Evolutionary conservation across 192 early-diverging fungal genomes (phyloP).

Genomic region (Backusella australiensis): DNA sequence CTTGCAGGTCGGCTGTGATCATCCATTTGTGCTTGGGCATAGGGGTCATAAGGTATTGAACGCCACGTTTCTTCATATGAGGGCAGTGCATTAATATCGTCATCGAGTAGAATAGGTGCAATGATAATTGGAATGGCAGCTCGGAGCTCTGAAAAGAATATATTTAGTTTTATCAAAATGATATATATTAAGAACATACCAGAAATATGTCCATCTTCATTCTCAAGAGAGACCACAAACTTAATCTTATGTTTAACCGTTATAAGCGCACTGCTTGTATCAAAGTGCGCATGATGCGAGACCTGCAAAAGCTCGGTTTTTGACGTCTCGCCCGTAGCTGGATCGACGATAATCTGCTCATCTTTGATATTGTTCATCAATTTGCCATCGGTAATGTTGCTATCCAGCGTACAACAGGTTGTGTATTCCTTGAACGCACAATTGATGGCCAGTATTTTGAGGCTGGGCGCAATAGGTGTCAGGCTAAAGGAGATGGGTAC

Average conservation of each 20-base stretch:
- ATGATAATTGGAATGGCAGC: constrained; percentile 33
- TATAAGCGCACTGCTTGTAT: constrained; percentile 31
- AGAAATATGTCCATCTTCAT: constrained; percentile 38
- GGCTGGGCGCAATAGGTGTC: constrained; percentile 42
- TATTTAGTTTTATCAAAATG: too few relatives aligned
- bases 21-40: neutral
- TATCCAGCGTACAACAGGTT: constrained; percentile 32
- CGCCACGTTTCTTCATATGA: constrained; percentile 25
- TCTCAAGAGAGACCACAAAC: constrained; percentile 27
- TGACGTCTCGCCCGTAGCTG: neutral
- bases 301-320: constrained; percentile 11
- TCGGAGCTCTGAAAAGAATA: constrained; percentile 26
- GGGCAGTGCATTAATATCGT: constrained; percentile 22
- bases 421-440: constrained; percentile 55
- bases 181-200: constrained; percentile 12
- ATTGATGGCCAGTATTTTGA: constrained; percentile 41
- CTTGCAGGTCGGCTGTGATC: neutral
- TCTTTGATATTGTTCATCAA: constrained; percentile 10
- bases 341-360: neutral
- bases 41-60: constrained; percentile 19
- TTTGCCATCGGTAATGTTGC: constrained; percentile 2
- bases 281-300: constrained; percentile 14
- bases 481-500: constrained; percentile 51
- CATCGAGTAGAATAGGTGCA: neutral
- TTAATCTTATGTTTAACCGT: constrained; percentile 34